phyloP scores from a whole-genome alignment of 2,329 filamentous ascomycete genomes.

The Penicillium sp. region DNA sequence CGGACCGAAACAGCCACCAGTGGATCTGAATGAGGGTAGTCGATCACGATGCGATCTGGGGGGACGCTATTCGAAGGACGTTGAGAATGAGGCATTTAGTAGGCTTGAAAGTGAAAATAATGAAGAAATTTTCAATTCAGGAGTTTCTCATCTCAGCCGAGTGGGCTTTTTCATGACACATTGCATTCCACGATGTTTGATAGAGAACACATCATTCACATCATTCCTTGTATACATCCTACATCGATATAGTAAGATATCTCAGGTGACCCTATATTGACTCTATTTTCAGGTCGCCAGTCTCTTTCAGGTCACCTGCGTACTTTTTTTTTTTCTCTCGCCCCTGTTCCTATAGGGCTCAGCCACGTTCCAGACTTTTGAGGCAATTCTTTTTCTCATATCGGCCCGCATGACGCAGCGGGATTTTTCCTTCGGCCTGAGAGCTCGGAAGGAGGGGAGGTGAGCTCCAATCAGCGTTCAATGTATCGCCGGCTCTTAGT shows the following conservation, averaged over 20 bases:
- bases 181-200: conserved; percentile 23
- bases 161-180: conserved; percentile 21
- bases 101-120: background rate
- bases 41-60: conserved; percentile 7
- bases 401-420: conserved; percentile 30
- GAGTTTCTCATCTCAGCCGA: background rate
- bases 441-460: conserved; percentile 22
- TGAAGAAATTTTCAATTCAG: background rate
- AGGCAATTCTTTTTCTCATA: conserved; percentile 23
- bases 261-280: conserved; percentile 1
- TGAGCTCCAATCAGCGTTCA: conserved; percentile 17
- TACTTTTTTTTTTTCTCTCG: conserved; percentile 6
- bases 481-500: conserved; percentile 24
- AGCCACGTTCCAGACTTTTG: conserved; percentile 16
- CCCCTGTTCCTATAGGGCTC: conserved; percentile 3
- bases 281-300: background rate
- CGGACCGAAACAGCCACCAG: conserved; percentile 13
- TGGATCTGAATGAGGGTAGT: conserved; percentile 12
- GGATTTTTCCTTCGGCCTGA: conserved; percentile 22
- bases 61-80: background rate
- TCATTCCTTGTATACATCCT: conserved; percentile 9
- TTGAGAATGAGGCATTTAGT: conserved; percentile 19
- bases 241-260: background rate
- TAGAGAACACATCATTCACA: conserved; percentile 18
- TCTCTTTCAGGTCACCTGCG: conserved; percentile 2